These are phyloP conservation scores for Cubamyces sp. DNA, from an alignment of 768 basidiomycete genomes.

Conservation along the genomic window DNA sequence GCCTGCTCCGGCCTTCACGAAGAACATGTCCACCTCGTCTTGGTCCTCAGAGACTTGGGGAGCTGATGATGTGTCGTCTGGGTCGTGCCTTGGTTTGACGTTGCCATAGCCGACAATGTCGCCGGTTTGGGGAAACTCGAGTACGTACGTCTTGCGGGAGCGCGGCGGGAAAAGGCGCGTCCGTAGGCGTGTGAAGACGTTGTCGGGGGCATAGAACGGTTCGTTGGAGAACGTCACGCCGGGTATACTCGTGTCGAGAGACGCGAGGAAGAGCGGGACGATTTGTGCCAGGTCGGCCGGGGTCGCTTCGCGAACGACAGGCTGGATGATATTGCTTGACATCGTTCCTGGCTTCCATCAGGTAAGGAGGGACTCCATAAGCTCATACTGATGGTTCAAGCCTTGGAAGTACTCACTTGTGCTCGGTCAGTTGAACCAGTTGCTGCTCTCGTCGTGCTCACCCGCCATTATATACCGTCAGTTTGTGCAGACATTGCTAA, in stretches of 20 bases:
- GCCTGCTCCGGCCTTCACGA: conserved; percentile 3
- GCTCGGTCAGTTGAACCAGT: too few species aligned
- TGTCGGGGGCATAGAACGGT: not conserved
- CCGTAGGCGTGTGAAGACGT: not conserved
- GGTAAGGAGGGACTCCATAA: too few species aligned
- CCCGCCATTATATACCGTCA: too few species aligned
- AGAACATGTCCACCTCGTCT: conserved; percentile 19
- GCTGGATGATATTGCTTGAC: too few species aligned
- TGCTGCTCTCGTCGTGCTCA: too few species aligned
- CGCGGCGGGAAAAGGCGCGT: conserved; percentile 11
- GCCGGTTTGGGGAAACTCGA: conserved; percentile 4
- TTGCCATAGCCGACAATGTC: conserved; percentile 9
- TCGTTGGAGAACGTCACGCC: conserved; percentile 7
- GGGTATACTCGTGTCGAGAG: conserved; percentile 5
- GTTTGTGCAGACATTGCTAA: too few species aligned
- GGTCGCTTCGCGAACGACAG: conserved; percentile 4
- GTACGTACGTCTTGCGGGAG: conserved; percentile 5
- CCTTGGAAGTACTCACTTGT: too few species aligned
- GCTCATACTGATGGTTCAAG: too few species aligned
- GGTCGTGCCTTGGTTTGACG: conserved; percentile 2
- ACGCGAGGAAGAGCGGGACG: conserved; percentile 3
- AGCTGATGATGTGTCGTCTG: not conserved
- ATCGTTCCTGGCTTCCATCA: too few species aligned
- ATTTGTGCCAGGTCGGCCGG: conserved; percentile 4
- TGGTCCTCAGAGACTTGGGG: not conserved